Evolutionary conservation across 306 rosid genomes (phyloP), one percentile per base, ranked within the genome.

Genomic region (Coriaria nepalensis): DNA sequence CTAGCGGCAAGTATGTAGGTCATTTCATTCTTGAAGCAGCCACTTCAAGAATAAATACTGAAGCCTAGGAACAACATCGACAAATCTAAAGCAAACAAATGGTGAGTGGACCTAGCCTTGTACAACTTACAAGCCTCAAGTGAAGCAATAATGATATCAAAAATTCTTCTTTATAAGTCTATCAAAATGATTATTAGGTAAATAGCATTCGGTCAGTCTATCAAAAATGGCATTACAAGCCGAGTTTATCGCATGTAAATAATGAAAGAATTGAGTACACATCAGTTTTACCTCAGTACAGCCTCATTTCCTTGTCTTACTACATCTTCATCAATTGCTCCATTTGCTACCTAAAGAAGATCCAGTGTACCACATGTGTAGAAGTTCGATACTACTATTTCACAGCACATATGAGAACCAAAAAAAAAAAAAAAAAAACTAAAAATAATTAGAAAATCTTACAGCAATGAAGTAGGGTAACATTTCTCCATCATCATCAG

Each of bases 261-360:
- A 8, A 47, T 1, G 5, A 0, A 20, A 3, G 5, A 45, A 33
- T 33, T 6, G 6, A 11, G 6, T 29, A 5, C 52, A 45, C 40
- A 20, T 9, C 54, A 50, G 40, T 12, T 55, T 52, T 65, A 84
- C 97, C 97, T 68, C 43, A 88, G 83, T 61, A 81, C 97, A 57
- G 95, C 95, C 69, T 88, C 97, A 68, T 88, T 88, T 81, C 95
- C 97, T 64, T 75, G 83, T 72, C 74, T 78, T 29, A 88, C 97
- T 6, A 65, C 69, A 37, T 48, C 46, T 55, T 72, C 82, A 57
- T 84, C 81, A 56, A 83, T 83, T 60, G 77, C 72, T 49, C 97
- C 97, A 72, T 88, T 88, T 20, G 90, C 93, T 64, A 88, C 84
- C 95, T 88, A 62, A 54, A 65, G 55, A 14, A 61, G 38, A 56